A percentile compares a stretch with the other conserved stretches of the same genome.
Evolutionary conservation across 2,329 filamentous ascomycete genomes (phyloP).

Genomic region (Orbilia blumenaviensis): DNA sequence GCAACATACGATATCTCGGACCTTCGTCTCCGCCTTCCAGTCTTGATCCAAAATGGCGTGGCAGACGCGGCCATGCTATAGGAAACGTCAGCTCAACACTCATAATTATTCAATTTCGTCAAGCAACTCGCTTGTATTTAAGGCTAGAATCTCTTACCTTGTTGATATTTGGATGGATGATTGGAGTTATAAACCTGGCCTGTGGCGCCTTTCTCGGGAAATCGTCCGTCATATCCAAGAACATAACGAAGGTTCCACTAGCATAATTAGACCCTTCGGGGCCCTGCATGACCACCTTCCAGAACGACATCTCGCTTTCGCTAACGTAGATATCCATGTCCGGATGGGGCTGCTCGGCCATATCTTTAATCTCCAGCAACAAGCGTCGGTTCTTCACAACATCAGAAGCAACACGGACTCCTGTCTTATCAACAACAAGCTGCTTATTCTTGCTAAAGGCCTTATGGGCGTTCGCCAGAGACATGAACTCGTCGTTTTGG

Average conservation of each 20-base stretch:
- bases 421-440: conserved; percentile 20
- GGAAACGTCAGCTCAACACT: background rate
- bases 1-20: conserved; percentile 56
- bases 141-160: conserved; percentile 48
- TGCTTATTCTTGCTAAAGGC: conserved; percentile 42
- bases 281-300: conserved; percentile 54
- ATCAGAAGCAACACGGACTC: conserved; percentile 26
- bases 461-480: conserved; percentile 41
- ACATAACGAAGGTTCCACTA: conserved; percentile 55
- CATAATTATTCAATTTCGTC: background rate
- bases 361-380: conserved; percentile 54
- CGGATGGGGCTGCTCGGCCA: conserved; percentile 52
- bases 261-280: conserved; percentile 42
- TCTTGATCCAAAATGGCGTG: conserved; percentile 56
- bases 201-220: conserved; percentile 55
- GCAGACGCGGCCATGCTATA: conserved; percentile 56
- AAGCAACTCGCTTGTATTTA: background rate
- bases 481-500: conserved; percentile 51
- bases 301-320: conserved; percentile 55
- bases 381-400: conserved; percentile 45
- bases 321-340: conserved; percentile 56
- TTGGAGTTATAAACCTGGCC: conserved; percentile 55
- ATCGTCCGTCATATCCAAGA: conserved; percentile 53
- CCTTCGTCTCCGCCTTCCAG: conserved; percentile 54
- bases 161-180: conserved; percentile 57